These are phyloP conservation scores for Mortierella sp. DNA, from an alignment of 371 early-diverging fungal genomes.

Conservation along the genomic window DNA sequence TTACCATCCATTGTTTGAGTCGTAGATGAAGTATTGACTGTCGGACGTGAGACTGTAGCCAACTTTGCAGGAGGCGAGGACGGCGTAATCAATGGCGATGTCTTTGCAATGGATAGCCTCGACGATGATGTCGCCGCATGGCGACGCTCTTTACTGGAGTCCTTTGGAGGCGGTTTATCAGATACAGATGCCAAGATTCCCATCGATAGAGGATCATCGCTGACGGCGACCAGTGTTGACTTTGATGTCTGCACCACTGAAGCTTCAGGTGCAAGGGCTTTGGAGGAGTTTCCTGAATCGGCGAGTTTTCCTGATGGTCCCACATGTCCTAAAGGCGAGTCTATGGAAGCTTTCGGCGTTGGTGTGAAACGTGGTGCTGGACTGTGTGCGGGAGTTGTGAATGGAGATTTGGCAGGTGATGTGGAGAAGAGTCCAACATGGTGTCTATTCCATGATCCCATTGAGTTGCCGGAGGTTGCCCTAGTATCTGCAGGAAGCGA, in stretches of 20 bases:
- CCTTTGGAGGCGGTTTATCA: background rate
- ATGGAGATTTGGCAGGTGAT: conserved; percentile 44
- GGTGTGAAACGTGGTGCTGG: conserved; percentile 10
- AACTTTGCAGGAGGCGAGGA: background rate
- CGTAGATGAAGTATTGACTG: background rate
- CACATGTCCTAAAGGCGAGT: background rate
- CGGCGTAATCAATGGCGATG: background rate
- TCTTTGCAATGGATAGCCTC: background rate
- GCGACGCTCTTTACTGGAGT: background rate
- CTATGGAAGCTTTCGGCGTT: background rate
- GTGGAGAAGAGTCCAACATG: conserved; percentile 44
- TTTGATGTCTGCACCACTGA: background rate
- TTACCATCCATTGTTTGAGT: background rate
- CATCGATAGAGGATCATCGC: conserved; percentile 33
- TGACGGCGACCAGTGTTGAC: conserved; percentile 17
- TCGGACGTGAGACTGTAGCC: background rate
- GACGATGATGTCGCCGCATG: conserved; percentile 10
- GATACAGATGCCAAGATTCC: conserved; percentile 9
- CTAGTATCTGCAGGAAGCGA: background rate
- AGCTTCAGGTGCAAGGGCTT: background rate
- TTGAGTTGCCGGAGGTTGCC: background rate
- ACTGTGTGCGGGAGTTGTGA: conserved; percentile 16
- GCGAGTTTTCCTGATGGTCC: background rate
- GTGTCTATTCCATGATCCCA: conserved; percentile 39
- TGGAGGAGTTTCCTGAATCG: background rate